These are phyloP conservation scores for Zalaria obscura DNA, from an alignment of 2,329 filamentous ascomycete genomes.

Conservation along the genomic window DNA sequence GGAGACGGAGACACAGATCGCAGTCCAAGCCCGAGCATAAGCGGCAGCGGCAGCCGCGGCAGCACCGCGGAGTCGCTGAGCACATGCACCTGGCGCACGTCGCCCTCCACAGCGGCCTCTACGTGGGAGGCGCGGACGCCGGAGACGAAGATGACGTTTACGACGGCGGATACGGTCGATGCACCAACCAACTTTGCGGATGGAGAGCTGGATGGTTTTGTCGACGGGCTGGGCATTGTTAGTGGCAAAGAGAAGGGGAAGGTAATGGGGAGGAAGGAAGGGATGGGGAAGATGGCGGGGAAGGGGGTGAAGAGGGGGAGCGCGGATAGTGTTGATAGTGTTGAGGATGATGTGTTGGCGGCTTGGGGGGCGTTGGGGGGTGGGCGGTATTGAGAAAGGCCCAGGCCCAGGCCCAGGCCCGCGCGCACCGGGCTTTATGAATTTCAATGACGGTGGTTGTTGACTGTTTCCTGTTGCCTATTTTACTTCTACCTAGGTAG, in stretches of 20 bases:
- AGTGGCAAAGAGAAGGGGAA: slow-evolving; percentile 1
- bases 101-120: background rate
- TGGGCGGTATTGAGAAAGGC: too few species aligned
- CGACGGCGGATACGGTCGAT: background rate
- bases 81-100: slow-evolving; percentile 3
- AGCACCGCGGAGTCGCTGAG: slow-evolving; percentile 1
- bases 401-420: too few species aligned
- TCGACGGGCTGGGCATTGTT: background rate
- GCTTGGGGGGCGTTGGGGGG: slow-evolving; percentile 7
- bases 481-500: too few species aligned
- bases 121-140: background rate
- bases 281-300: slow-evolving; percentile 1
- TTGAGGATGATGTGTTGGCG: slow-evolving; percentile 4
- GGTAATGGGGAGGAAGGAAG: background rate
- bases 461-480: too few species aligned
- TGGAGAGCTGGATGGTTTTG: slow-evolving; percentile 1
- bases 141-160: background rate
- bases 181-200: background rate
- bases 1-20: too few species aligned
- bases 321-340: slow-evolving; percentile 5
- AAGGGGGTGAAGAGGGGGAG: slow-evolving; percentile 1
- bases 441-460: too few species aligned
- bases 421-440: too few species aligned
- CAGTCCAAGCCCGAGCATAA: too few species aligned
- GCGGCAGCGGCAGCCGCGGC: background rate